These are phyloP conservation scores for Vicia faba DNA, from an alignment of 306 rosid species.

Conservation along the genomic window DNA sequence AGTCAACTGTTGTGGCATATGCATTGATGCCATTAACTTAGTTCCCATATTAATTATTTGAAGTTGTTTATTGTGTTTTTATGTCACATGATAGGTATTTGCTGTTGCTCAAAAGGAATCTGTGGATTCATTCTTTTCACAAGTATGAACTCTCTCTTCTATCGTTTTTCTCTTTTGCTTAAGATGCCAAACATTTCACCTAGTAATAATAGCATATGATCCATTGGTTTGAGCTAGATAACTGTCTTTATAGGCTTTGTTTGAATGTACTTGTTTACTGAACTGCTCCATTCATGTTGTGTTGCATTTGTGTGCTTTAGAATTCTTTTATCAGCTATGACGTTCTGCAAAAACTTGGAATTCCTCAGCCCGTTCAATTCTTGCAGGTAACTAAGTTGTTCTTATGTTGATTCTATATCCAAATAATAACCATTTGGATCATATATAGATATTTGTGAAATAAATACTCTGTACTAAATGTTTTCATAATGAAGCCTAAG, in stretches of 20 bases:
- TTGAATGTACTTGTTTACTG: conserved; percentile 18
- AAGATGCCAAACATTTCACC: conserved; percentile 23
- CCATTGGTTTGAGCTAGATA: conserved; percentile 24
- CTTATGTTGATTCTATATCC: conserved; percentile 37
- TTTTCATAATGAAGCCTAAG: conserved; percentile 49
- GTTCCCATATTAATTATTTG: conserved; percentile 26
- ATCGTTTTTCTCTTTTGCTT: conserved; percentile 22
- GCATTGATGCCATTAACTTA: conserved; percentile 17
- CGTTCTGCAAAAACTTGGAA: conserved; percentile 80
- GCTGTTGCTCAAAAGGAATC: conserved; percentile 85
- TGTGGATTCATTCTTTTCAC: conserved; percentile 91
- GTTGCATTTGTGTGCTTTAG: conserved; percentile 48
- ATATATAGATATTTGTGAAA: conserved; percentile 26
- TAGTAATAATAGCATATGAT: conserved; percentile 27
- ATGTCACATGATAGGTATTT: conserved; percentile 67
- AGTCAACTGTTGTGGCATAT: conserved; percentile 14
- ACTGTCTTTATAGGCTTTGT: conserved; percentile 2
- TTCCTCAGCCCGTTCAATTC: conserved; percentile 91
- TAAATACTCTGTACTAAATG: conserved; percentile 27
- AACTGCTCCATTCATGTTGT: conserved; percentile 22
- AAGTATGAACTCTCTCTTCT: conserved; percentile 54
- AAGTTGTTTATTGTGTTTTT: conserved; percentile 24
- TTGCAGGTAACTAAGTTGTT: conserved; percentile 84
- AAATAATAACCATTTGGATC: conserved; percentile 20
- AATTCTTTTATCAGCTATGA: conserved; percentile 86